These are phyloP conservation scores for Blumeria graminis DNA, from an alignment of 2,329 filamentous ascomycete species.

Conservation along the genomic window DNA sequence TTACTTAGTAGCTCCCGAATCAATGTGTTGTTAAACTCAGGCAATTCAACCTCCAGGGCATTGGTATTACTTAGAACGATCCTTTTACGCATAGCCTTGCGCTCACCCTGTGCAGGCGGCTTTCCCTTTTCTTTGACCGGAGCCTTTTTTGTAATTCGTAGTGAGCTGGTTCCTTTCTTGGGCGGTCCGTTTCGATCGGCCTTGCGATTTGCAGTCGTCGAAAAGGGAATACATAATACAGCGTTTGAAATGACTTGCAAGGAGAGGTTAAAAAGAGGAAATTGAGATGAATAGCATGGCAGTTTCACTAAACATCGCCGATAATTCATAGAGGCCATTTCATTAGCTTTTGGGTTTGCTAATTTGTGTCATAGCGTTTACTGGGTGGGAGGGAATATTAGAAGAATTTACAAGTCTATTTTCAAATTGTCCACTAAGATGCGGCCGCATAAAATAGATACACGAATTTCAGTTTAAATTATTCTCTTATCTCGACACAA, in stretches of 20 bases:
- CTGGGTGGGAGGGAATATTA: no score
- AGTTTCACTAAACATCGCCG: slow-evolving; percentile 32
- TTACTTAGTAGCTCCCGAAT: slow-evolving; percentile 29
- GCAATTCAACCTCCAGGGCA: slow-evolving; percentile 50
- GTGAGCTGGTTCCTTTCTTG: slow-evolving; percentile 7
- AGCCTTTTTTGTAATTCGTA: slow-evolving; percentile 25
- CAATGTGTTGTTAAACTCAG: slow-evolving; percentile 32
- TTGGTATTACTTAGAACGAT: slow-evolving; percentile 89
- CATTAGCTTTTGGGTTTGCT: background rate
- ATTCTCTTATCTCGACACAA: background rate
- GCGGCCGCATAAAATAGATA: slow-evolving; percentile 4
- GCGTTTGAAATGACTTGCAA: background rate
- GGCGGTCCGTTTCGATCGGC: background rate
- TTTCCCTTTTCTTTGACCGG: slow-evolving; percentile 16
- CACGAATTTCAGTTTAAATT: no score
- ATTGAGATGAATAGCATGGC: slow-evolving; percentile 19
- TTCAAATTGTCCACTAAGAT: slow-evolving; percentile 5
- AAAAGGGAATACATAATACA: background rate
- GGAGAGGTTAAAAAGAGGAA: slow-evolving; percentile 12
- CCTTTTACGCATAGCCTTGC: slow-evolving; percentile 67
- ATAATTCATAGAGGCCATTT: slow-evolving; percentile 31
- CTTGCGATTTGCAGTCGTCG: background rate
- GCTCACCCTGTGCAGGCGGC: slow-evolving; percentile 49
- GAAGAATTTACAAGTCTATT: no score
- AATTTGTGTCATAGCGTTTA: background rate